These are phyloP conservation scores for Cenchrus fungigraminus DNA, from an alignment of 176 grass and related monocot species.

Conservation along the genomic window DNA sequence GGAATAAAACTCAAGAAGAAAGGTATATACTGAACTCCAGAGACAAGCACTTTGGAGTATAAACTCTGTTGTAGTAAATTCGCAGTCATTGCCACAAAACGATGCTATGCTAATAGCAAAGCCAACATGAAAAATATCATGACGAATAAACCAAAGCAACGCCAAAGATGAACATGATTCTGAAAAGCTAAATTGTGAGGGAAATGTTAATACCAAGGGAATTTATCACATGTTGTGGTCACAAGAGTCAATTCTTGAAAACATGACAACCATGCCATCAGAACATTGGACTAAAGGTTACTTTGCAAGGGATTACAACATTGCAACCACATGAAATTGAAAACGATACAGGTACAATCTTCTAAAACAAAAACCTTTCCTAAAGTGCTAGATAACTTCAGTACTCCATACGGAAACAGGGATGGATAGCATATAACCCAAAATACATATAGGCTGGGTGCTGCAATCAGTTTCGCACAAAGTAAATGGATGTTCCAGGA, in stretches of 20 bases:
- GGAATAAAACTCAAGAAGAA: constrained; percentile 2
- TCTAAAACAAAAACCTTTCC: neutral
- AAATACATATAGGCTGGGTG: neutral
- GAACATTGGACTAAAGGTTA: neutral
- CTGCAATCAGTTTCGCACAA: neutral
- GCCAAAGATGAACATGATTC: neutral
- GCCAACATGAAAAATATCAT: neutral
- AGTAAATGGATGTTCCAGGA: neutral
- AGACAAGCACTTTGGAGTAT: neutral
- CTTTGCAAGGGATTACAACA: neutral
- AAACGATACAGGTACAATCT: neutral
- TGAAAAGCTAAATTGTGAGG: neutral
- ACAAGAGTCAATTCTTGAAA: neutral
- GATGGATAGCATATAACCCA: neutral
- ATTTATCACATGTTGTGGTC: neutral
- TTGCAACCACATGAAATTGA: neutral
- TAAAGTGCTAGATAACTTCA: no score
- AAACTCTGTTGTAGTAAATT: neutral
- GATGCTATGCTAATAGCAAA: constrained; percentile 7
- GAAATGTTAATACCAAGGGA: neutral
- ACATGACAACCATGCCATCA: neutral
- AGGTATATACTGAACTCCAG: neutral
- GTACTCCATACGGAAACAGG: neutral
- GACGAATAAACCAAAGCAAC: neutral
- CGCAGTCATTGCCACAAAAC: neutral